Evolutionary conservation across 2,329 filamentous ascomycete species (phyloP).

Genomic region (Xylariales sp.): DNA sequence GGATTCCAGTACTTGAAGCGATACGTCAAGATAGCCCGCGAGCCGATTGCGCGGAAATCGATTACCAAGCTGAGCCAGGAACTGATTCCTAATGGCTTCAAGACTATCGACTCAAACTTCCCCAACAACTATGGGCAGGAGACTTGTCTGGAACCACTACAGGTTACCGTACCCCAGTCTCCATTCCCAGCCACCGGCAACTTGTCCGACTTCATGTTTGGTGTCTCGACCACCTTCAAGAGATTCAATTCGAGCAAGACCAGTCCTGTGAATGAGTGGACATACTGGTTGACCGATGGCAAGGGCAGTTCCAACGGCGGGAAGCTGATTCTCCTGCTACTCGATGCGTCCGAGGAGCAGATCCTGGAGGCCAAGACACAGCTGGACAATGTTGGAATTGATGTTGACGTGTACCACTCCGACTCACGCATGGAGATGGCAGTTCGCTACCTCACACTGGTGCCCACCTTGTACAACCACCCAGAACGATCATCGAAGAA

Average conservation of each 20-base stretch:
- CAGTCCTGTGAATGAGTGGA: conserved; percentile 53
- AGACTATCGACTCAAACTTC: conserved; percentile 42
- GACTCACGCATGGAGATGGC: conserved; percentile 52
- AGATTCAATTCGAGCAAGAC: conserved; percentile 47
- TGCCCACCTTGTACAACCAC: conserved; percentile 51
- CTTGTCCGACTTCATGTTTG: conserved; percentile 54
- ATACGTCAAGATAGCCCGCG: conserved; percentile 47
- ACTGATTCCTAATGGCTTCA: conserved; percentile 43
- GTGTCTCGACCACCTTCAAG: conserved; percentile 54
- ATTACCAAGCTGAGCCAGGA: conserved; percentile 46
- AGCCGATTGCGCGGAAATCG: conserved; percentile 44
- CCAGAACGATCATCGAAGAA: conserved; percentile 43
- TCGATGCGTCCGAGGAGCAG: conserved; percentile 48
- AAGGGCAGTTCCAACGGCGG: conserved; percentile 51
- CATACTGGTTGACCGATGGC: conserved; percentile 55
- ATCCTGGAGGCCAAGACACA: conserved; percentile 44
- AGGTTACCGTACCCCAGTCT: conserved; percentile 47
- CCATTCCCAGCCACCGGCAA: conserved; percentile 46
- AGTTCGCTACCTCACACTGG: conserved; percentile 51
- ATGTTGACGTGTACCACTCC: conserved; percentile 53
- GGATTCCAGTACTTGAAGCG: conserved; percentile 53
- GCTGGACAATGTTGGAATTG: conserved; percentile 45
- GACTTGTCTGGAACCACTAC: conserved; percentile 43
- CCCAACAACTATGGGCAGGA: conserved; percentile 33
- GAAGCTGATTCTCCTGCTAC: conserved; percentile 49